These are phyloP conservation scores for Novymonas esmeraldas DNA, from an alignment of 208 protist genomes.

Conservation along the genomic window DNA sequence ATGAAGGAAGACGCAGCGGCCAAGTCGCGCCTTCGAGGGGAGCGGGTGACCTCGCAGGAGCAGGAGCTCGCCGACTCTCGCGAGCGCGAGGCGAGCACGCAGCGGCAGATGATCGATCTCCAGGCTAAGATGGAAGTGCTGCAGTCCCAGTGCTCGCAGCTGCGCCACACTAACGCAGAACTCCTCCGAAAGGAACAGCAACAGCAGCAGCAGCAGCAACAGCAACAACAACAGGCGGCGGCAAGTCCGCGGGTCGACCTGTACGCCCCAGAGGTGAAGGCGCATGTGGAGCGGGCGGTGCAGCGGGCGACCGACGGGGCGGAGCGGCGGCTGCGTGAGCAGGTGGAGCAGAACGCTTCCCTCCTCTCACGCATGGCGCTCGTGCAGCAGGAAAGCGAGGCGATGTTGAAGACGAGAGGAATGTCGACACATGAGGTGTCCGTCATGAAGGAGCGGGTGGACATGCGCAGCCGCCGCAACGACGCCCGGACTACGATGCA, in stretches of 20 bases:
- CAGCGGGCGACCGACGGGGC: constrained; percentile 34
- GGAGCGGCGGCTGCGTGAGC: constrained; percentile 40
- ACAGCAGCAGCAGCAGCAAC: constrained; percentile 11
- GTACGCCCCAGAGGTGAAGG: constrained; percentile 37
- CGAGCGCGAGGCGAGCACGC: constrained; percentile 25
- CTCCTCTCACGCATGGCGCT: constrained; percentile 53
- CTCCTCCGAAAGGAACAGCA: constrained; percentile 7
- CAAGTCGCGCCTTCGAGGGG: constrained; percentile 20
- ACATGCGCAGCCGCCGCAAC: constrained; percentile 31
- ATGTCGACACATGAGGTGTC: constrained; percentile 28
- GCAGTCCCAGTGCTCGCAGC: constrained; percentile 22
- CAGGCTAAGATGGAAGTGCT: constrained; percentile 16
- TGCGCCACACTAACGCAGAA: constrained; percentile 7
- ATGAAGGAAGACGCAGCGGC: constrained; percentile 26
- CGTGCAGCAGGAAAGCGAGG: constrained; percentile 47
- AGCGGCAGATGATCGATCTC: constrained; percentile 19
- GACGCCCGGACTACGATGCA: constrained; percentile 47
- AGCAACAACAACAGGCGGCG: not conserved
- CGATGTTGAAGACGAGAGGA: constrained; percentile 30
- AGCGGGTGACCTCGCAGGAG: constrained; percentile 21
- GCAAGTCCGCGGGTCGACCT: constrained; percentile 15
- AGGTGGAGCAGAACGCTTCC: constrained; percentile 44
- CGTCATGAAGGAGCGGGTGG: constrained; percentile 30
- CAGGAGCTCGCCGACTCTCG: constrained; percentile 21
- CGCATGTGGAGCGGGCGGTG: constrained; percentile 36